Conservation (phyloP, 768 basidiomycete genomes). For the Kwoniella pini region DNA sequence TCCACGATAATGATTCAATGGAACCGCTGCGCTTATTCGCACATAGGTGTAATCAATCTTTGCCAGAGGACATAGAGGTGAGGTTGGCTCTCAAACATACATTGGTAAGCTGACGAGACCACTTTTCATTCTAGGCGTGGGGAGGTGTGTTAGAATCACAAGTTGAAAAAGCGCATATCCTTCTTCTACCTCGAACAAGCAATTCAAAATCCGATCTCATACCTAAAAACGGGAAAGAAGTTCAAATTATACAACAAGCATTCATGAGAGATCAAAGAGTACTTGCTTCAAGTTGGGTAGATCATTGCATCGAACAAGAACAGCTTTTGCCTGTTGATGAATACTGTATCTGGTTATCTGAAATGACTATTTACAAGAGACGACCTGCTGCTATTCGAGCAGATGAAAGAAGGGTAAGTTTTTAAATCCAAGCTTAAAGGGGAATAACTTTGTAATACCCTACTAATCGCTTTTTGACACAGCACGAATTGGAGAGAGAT, state of each 20-base stretch:
- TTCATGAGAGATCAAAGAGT: constrained; percentile 1
- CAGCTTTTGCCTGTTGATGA: not conserved
- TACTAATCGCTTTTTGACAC: too few species aligned
- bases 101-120: too few species aligned
- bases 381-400: not conserved
- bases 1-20: too few species aligned
- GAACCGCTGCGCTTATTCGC: too few species aligned
- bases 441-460: not conserved
- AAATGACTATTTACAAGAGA: not conserved
- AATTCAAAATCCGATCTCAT: not conserved
- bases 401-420: not conserved
- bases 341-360: not conserved
- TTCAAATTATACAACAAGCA: not conserved
- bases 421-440: too few species aligned
- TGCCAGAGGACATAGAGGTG: too few species aligned
- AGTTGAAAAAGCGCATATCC: not conserved
- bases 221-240: not conserved
- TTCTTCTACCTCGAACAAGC: not conserved
- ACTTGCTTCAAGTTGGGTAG: not conserved
- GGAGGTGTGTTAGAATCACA: not conserved
- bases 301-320: not conserved
- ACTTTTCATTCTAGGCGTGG: not conserved
- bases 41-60: too few species aligned
- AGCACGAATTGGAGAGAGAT: too few species aligned
- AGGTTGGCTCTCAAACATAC: too few species aligned